Evolutionary conservation across 1,139 yeast species (phyloP).

Genomic region (Debaryomycetaceae sp.): DNA sequence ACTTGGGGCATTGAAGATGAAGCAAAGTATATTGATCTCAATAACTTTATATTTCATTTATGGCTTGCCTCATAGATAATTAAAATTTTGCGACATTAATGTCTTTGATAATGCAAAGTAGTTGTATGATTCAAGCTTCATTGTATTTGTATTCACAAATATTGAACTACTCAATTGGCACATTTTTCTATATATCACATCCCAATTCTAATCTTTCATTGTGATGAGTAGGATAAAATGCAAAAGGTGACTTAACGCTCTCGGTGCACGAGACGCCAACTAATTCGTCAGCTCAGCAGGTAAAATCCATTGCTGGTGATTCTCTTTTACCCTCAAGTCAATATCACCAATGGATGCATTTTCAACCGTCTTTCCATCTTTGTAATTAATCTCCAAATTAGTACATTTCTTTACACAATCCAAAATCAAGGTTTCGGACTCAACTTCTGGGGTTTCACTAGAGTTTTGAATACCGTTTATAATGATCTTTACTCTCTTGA

Average conservation of each 20-base stretch:
- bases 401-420: constrained; percentile 33
- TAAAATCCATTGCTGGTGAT: constrained; percentile 44
- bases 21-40: too few relatives aligned
- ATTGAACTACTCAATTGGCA: not conserved
- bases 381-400: constrained; percentile 37
- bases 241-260: not conserved
- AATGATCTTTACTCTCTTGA: constrained; percentile 67
- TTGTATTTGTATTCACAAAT: not conserved
- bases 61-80: not conserved
- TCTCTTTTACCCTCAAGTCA: constrained; percentile 40
- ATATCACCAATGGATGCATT: constrained; percentile 29
- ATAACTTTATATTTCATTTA: too few relatives aligned
- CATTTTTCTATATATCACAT: not conserved
- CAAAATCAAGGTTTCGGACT: constrained; percentile 25
- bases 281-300: constrained; percentile 12
- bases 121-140: not conserved
- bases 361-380: constrained; percentile 23
- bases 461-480: constrained; percentile 39
- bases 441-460: constrained; percentile 22
- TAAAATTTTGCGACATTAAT: not conserved
- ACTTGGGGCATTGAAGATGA: too few relatives aligned
- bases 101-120: not conserved
- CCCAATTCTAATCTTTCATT: not conserved
- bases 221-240: constrained; percentile 3
- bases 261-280: not conserved